A percentile compares a stretch with the other conserved stretches of the same genome.
Evolutionary conservation across 2,329 filamentous ascomycete genomes (phyloP).

Genomic region (Magnaporthiopsis rhizophila): DNA sequence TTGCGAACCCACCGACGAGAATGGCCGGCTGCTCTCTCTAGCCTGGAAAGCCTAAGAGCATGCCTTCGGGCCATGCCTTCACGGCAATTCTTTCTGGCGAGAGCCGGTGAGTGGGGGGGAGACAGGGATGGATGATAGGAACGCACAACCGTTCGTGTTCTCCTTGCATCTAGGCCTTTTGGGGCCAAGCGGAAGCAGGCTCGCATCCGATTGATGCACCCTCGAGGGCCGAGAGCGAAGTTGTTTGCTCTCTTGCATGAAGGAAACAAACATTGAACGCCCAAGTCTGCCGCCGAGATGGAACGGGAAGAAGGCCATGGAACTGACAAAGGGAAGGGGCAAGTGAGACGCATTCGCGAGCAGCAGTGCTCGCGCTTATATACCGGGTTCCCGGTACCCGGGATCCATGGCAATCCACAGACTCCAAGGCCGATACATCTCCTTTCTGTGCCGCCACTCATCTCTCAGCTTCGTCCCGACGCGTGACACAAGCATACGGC

Average conservation of each 20-base stretch:
- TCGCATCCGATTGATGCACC: not conserved
- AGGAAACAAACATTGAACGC: not conserved
- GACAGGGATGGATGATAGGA: too few relatives aligned
- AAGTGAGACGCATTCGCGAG: not conserved
- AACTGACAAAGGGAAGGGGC: not conserved
- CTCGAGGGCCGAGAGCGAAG: not conserved
- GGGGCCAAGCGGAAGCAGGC: not conserved
- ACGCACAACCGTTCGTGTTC: not conserved
- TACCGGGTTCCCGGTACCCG: not conserved
- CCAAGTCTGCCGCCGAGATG: not conserved
- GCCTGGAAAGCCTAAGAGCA: not conserved
- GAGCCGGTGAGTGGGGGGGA: not conserved
- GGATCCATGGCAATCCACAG: not conserved
- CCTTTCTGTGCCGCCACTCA: not conserved
- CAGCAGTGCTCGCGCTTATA: not conserved
- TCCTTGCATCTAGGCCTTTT: not conserved
- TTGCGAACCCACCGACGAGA: not conserved
- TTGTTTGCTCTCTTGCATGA: not conserved
- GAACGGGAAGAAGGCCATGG: not conserved
- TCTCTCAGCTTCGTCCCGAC: too few relatives aligned
- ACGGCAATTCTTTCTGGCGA: not conserved
- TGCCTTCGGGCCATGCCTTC: not conserved
- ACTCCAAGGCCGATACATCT: not conserved
- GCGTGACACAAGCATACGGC: too few relatives aligned
- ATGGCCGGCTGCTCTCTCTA: not conserved